Conservation (phyloP, 192 early-diverging fungal genomes). For the Obelidium mucronatum region DNA sequence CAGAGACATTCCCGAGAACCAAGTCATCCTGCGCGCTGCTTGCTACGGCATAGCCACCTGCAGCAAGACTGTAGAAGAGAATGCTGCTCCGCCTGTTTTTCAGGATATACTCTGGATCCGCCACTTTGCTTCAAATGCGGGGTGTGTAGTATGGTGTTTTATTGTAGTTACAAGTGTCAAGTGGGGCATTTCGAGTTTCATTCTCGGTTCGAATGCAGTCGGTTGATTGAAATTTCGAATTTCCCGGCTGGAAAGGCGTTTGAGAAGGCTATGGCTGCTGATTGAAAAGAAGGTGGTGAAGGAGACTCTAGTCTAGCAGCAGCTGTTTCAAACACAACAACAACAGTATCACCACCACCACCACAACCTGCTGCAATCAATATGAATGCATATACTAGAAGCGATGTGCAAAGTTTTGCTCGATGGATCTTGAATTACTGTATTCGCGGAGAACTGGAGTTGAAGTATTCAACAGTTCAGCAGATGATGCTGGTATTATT, state of each 20-base stretch:
- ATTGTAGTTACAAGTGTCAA: not conserved
- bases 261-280: not conserved
- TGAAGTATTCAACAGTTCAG: no score
- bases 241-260: not conserved
- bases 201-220: slow-evolving; percentile 10
- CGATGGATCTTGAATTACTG: slow-evolving; percentile 11
- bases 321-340: no score
- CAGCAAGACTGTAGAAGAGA: not conserved
- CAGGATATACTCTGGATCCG: not conserved
- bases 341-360: no score
- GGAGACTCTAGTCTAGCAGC: no score
- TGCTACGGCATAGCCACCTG: not conserved
- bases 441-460: not conserved
- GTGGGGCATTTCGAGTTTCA: not conserved
- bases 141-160: not conserved
- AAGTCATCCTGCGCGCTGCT: slow-evolving; percentile 7
- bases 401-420: not conserved
- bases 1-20: not conserved
- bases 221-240: not conserved
- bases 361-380: no score
- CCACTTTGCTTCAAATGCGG: slow-evolving; percentile 3
- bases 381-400: not conserved
- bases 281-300: no score
- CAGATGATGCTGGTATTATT: no score
- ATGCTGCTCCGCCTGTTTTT: slow-evolving; percentile 11